Evolutionary conservation across 768 basidiomycete species (phyloP).

Genomic region (Asterophora lycoperdoides): DNA sequence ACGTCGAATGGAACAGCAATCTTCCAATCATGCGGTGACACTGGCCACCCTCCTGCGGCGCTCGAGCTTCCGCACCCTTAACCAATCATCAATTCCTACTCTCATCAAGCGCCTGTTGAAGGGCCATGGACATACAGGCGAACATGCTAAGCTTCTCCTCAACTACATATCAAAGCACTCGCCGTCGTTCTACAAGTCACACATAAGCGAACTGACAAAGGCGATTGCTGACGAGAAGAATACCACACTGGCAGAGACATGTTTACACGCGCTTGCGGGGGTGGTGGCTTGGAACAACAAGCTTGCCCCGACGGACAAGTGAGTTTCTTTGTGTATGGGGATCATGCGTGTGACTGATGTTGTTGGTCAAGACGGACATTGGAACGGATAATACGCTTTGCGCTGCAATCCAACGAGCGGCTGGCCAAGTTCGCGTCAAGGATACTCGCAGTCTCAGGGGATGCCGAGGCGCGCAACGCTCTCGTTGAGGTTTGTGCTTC

Average conservation of each 20-base stretch:
- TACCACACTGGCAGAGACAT: conserved; percentile 51
- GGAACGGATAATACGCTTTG: conserved; percentile 60
- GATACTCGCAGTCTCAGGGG: conserved; percentile 56
- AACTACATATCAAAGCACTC: conserved; percentile 68
- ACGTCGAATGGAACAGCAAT: conserved; percentile 69
- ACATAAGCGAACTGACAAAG: conserved; percentile 73
- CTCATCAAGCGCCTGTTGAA: conserved; percentile 68
- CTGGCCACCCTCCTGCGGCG: conserved; percentile 69
- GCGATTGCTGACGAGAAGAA: conserved; percentile 65
- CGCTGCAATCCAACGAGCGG: conserved; percentile 51
- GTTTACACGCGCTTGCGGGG: conserved; percentile 74
- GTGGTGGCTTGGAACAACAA: conserved; percentile 56
- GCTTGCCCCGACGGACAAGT: conserved; percentile 64
- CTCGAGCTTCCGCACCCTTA: conserved; percentile 68
- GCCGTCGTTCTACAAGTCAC: conserved; percentile 67
- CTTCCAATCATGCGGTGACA: conserved; percentile 56
- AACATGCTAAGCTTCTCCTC: conserved; percentile 49
- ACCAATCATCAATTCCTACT: conserved; percentile 80
- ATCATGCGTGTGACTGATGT: not conserved
- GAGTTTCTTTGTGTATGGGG: conserved; percentile 23
- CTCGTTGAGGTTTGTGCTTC: conserved; percentile 57
- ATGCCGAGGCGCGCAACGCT: conserved; percentile 44
- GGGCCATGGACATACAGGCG: conserved; percentile 35
- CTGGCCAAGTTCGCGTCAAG: conserved; percentile 87
- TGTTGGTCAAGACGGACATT: conserved; percentile 49